Conservation (phyloP, 208 protist species). For the Trypanosoma theileri region DNA sequence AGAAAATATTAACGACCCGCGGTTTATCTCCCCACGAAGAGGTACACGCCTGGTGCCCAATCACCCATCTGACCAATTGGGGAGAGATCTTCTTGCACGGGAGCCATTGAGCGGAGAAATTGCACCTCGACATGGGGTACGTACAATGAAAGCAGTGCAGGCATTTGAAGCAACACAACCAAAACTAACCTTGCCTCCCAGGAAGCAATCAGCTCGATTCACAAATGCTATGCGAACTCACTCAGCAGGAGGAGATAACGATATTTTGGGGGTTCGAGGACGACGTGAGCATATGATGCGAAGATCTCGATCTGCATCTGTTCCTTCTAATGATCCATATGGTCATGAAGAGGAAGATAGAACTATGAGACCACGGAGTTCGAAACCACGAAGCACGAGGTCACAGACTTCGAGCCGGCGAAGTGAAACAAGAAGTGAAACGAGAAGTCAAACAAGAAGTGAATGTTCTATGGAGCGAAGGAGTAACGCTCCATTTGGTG, state of each 20-base stretch:
- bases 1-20: not conserved
- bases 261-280: constrained; percentile 47
- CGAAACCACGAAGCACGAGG: not conserved
- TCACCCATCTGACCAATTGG: constrained; percentile 12
- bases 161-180: constrained; percentile 25
- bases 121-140: constrained; percentile 3
- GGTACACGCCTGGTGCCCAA: not conserved
- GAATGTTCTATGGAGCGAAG: not conserved
- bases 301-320: not conserved
- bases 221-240: constrained; percentile 22
- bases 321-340: constrained; percentile 12
- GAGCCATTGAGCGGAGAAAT: not conserved
- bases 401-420: not conserved
- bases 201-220: constrained; percentile 12
- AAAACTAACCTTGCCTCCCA: constrained; percentile 3
- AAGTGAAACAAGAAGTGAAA: not conserved
- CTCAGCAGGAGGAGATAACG: constrained; percentile 30
- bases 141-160: constrained; percentile 10
- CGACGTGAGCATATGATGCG: constrained; percentile 21
- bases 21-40: not conserved
- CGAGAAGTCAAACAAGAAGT: not conserved
- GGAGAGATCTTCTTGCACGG: not conserved
- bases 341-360: constrained; percentile 1
- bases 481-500: constrained; percentile 4
- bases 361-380: not conserved